These are phyloP conservation scores for Suillus paluster DNA, from an alignment of 768 basidiomycete species.

Conservation along the genomic window DNA sequence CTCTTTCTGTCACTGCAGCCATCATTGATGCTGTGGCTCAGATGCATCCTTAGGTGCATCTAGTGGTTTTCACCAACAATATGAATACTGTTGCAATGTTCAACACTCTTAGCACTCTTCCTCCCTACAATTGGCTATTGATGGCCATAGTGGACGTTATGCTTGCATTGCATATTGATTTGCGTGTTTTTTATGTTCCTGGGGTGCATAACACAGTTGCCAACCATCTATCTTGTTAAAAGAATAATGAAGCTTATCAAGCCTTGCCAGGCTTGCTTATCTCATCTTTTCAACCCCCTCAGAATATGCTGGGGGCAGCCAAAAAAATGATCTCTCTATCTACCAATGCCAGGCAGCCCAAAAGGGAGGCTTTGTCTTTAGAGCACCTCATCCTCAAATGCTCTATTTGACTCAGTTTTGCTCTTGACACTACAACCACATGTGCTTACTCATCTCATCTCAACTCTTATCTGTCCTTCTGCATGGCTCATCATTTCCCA, in stretches of 20 bases:
- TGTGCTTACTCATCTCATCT: conserved; percentile 37
- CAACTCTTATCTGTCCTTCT: conserved; percentile 44
- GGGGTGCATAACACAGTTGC: conserved; percentile 29
- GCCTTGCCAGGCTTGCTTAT: neutral
- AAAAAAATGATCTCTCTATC: conserved; percentile 19
- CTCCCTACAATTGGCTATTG: conserved; percentile 31
- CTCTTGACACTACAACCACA: conserved; percentile 29
- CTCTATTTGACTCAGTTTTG: conserved; percentile 35
- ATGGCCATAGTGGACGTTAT: conserved; percentile 20
- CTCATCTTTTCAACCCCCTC: conserved; percentile 7
- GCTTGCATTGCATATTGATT: conserved; percentile 8
- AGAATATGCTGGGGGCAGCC: conserved; percentile 28
- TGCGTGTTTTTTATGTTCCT: conserved; percentile 31
- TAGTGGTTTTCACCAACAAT: conserved; percentile 15
- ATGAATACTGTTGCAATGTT: conserved; percentile 35
- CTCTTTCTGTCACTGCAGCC: conserved; percentile 17
- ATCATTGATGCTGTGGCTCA: neutral
- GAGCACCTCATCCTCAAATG: conserved; percentile 38
- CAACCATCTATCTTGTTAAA: conserved; percentile 18
- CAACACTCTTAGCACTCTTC: conserved; percentile 15
- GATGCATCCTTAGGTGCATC: neutral
- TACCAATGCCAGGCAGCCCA: conserved; percentile 35
- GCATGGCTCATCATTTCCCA: conserved; percentile 33
- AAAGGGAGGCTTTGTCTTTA: conserved; percentile 35
- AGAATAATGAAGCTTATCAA: conserved; percentile 29